These are phyloP conservation scores for Hypsizygus marmoreus DNA, from an alignment of 768 basidiomycete genomes.

Conservation along the genomic window DNA sequence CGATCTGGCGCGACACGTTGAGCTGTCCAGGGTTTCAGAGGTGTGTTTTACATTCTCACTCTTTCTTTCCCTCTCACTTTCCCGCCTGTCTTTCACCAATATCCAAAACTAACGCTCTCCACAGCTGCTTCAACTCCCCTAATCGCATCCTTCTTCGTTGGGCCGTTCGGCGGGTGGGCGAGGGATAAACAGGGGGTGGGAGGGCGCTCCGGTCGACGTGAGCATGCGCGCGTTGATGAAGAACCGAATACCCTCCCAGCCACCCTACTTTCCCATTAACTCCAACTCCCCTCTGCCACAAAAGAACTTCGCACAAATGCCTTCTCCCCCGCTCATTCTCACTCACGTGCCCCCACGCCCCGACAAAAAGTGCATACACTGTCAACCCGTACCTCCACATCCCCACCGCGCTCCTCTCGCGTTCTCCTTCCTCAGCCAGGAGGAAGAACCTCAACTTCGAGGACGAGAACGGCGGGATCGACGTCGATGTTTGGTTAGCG, in stretches of 20 bases:
- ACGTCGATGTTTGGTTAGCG: conserved; percentile 27
- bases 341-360: conserved; percentile 7
- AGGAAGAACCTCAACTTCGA: conserved; percentile 31
- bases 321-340: background rate
- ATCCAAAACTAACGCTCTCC: too few relatives aligned
- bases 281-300: background rate
- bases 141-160: conserved; percentile 37
- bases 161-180: conserved; percentile 26
- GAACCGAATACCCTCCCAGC: too few relatives aligned
- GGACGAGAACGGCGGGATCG: conserved; percentile 26
- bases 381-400: conserved; percentile 36
- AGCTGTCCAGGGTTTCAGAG: conserved; percentile 31
- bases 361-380: conserved; percentile 25
- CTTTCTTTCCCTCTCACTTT: too few relatives aligned
- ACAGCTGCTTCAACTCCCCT: conserved; percentile 35
- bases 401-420: conserved; percentile 30
- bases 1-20: conserved; percentile 37
- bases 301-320: background rate
- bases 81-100: too few relatives aligned
- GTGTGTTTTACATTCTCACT: too few relatives aligned
- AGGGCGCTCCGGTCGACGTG: conserved; percentile 26
- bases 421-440: conserved; percentile 11
- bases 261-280: background rate
- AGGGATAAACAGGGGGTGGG: conserved; percentile 23
- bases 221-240: too few relatives aligned